Evolutionary conservation across 2,329 filamentous ascomycete species (phyloP).

Genomic region (Furcasterigmium sp.): DNA sequence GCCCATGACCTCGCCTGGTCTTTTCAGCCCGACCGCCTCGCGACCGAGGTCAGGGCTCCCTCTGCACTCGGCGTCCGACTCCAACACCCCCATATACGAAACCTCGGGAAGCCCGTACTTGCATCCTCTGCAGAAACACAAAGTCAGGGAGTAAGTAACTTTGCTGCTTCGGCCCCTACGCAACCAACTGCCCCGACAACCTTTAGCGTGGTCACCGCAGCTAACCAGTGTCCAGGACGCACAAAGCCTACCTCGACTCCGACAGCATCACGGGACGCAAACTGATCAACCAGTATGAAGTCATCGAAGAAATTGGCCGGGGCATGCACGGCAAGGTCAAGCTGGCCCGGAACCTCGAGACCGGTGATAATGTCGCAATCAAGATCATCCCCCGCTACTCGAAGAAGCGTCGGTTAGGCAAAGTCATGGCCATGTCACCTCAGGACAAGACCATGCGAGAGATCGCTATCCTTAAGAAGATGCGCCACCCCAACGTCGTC

Average conservation of each 20-base stretch:
- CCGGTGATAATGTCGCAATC: conserved; percentile 80
- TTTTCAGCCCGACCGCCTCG: conserved; percentile 48
- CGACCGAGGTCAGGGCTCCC: conserved; percentile 32
- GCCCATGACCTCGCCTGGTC: conserved; percentile 55
- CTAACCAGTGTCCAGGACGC: no score
- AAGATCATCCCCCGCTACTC: conserved; percentile 98
- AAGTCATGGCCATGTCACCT: conserved; percentile 60
- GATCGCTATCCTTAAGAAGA: conserved; percentile 97
- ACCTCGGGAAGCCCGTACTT: conserved; percentile 57
- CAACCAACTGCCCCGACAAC: no score
- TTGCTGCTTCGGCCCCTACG: no score
- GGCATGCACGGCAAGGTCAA: conserved; percentile 98
- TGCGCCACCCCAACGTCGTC: conserved; percentile 94
- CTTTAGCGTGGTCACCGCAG: no score
- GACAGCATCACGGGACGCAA: conserved; percentile 88
- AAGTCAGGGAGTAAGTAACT: conserved; percentile 66
- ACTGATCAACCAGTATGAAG: conserved; percentile 95
- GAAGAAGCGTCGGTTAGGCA: conserved; percentile 86
- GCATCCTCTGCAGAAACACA: conserved; percentile 67
- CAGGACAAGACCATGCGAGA: conserved; percentile 87
- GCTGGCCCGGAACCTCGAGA: conserved; percentile 75
- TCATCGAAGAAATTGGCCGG: conserved; percentile 91
- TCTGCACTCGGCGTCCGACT: conserved; percentile 44
- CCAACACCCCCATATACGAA: conserved; percentile 43
- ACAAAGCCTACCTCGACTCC: conserved; percentile 86